These are phyloP conservation scores for Acidiella bohemica DNA, from an alignment of 495 filamentous ascomycete genomes.

Conservation along the genomic window DNA sequence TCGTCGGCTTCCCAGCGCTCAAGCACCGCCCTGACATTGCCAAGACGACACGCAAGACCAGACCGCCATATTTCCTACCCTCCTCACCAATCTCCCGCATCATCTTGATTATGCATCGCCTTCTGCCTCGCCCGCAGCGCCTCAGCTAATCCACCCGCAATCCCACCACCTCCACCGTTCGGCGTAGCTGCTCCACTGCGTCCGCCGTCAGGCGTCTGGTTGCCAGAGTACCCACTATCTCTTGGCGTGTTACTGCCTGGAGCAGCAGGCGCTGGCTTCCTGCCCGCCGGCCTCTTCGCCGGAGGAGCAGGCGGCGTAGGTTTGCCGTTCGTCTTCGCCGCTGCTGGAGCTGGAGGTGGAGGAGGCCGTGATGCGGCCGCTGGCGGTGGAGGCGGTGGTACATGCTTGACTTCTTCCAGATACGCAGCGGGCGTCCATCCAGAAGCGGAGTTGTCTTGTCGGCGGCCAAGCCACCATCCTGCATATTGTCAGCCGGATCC, in stretches of 20 bases:
- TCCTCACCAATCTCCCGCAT: conserved; percentile 53
- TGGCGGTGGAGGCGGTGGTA: conserved; percentile 31
- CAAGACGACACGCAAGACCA: no score
- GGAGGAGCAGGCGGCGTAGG: conserved; percentile 72
- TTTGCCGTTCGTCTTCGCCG: conserved; percentile 42
- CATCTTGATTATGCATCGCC: conserved; percentile 46
- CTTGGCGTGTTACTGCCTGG: conserved; percentile 37
- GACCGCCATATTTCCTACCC: no score
- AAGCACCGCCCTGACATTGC: no score
- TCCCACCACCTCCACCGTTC: conserved; percentile 39
- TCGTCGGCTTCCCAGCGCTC: no score
- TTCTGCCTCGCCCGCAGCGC: conserved; percentile 61
- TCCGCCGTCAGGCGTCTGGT: conserved; percentile 43
- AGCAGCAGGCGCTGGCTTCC: conserved; percentile 49
- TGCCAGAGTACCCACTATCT: conserved; percentile 36
- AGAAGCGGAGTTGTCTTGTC: conserved; percentile 45
- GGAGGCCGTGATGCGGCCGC: conserved; percentile 36
- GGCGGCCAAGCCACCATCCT: conserved; percentile 95
- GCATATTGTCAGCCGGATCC: conserved; percentile 4
- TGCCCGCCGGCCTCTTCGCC: conserved; percentile 63
- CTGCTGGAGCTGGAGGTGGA: conserved; percentile 44
- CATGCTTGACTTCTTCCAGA: conserved; percentile 57
- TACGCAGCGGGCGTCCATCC: conserved; percentile 93
- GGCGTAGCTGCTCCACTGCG: conserved; percentile 55
- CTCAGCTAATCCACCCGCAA: conserved; percentile 77